phyloP scores from a whole-genome alignment of 2,329 filamentous ascomycete genomes.

The Penicillium paneum region DNA sequence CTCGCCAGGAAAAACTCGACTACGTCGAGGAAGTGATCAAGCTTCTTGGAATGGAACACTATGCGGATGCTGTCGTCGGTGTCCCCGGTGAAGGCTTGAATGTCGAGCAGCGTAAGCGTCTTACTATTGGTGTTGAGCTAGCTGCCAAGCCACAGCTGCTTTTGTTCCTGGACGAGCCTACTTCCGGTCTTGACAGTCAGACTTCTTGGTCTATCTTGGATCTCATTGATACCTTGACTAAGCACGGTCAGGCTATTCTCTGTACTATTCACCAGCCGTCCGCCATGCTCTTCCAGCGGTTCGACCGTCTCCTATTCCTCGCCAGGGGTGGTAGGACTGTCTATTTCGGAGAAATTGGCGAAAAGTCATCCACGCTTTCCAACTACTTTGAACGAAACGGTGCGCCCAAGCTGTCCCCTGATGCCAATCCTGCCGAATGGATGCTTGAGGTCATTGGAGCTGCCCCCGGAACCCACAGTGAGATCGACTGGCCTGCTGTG shows the following conservation, averaged over 20 bases:
- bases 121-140: conserved; percentile 94
- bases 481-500: conserved; percentile 63
- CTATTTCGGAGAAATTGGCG: conserved; percentile 66
- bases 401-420: conserved; percentile 55
- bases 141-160: conserved; percentile 86
- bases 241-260: conserved; percentile 87
- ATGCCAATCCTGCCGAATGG: conserved; percentile 73
- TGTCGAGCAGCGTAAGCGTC: conserved; percentile 65
- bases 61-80: conserved; percentile 86
- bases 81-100: conserved; percentile 76
- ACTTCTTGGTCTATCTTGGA: conserved; percentile 90
- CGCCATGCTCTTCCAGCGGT: conserved; percentile 89
- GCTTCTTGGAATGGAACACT: conserved; percentile 83
- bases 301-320: conserved; percentile 63
- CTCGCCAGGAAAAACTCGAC: conserved; percentile 71
- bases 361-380: conserved; percentile 56
- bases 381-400: conserved; percentile 66
- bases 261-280: conserved; percentile 98
- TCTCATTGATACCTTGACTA: conserved; percentile 82
- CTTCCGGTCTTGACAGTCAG: conserved; percentile 87
- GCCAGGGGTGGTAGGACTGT: conserved; percentile 64
- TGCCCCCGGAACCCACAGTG: conserved; percentile 60
- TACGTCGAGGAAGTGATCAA: conserved; percentile 91
- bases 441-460: conserved; percentile 63
- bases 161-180: conserved; percentile 92